Evolutionary conservation across 306 rosid species (phyloP), one percentile per base, ranked within the genome.

Genomic region (Myrica gale): DNA sequence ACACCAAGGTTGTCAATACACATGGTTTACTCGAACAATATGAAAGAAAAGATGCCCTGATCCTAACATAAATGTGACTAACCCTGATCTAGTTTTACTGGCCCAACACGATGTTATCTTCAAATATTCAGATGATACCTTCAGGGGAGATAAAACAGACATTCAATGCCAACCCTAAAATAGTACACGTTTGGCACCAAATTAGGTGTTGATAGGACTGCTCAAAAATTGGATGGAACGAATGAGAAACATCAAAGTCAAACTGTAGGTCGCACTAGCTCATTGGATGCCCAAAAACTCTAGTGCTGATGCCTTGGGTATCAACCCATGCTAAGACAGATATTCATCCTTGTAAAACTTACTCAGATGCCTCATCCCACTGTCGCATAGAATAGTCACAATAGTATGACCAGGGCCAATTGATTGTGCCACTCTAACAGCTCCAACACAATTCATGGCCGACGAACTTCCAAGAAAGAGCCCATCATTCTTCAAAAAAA

Each of bases 301-400:
- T 76, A 92, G 81, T 69, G 89, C 90, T 53, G 80, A 67, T 41
- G 97, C 93, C 79, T 84, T 80, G 19, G 97, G 99, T 16, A 86
- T 90, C 88, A 92, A 81, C 67, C 90, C 97, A 63, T 74, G 88
- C 71, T 71, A 79, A 69, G 89, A 77, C 74, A 90, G 86, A 87
- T 92, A 95, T 58, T 88, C 91, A 11, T 81, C 81, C 71, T 82
- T 84, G 80, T 76, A 72, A 84, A 95, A 90, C 83, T 92, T 92
- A 86, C 99, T 95, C 82, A 92, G 82, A 78, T 95, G 99, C 84
- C 97, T 90, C 96, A 92, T 95, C 69, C 99, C 97, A 73, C 82
- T 90, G 76, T 95, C 97, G 13, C 97, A 95, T 43, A 95, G 91
- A 76, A 95, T 90, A 62, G 99, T 92, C 58, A n/a, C n/a, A n/a